Evolutionary conservation across 306 rosid species (phyloP).

Genomic region (Begonia fuchsioides): DNA sequence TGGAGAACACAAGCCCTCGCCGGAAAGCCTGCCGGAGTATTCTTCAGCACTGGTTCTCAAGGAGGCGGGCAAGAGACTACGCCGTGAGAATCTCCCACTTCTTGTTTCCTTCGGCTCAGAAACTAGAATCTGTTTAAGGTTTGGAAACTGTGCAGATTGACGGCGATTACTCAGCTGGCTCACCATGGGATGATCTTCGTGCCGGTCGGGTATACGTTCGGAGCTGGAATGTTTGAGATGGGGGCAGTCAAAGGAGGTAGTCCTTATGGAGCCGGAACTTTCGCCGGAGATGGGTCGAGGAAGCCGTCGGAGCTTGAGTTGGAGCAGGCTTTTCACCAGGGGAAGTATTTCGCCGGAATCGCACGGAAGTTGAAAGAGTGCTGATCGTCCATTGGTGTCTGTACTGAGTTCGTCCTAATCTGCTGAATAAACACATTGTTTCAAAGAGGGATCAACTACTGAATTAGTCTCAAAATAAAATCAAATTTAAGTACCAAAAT

Average conservation of each 20-base stretch:
- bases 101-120: neutral
- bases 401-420: no score
- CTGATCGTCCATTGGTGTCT: no score
- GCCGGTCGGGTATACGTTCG: constrained; percentile 79
- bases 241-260: constrained; percentile 73
- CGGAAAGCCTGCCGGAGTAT: constrained; percentile 87
- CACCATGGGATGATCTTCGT: constrained; percentile 92
- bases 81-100: constrained; percentile 35
- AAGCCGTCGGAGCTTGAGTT: constrained; percentile 76
- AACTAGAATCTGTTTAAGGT: neutral
- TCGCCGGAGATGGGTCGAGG: constrained; percentile 72
- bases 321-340: constrained; percentile 88
- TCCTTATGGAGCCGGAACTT: constrained; percentile 88
- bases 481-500: no score
- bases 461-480: no score
- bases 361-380: constrained; percentile 74
- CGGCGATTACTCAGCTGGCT: constrained; percentile 86
- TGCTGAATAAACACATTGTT: no score
- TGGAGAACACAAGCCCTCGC: constrained; percentile 73
- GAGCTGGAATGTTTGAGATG: constrained; percentile 94
- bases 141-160: constrained; percentile 45
- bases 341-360: constrained; percentile 64
- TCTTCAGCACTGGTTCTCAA: constrained; percentile 75
- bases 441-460: no score
- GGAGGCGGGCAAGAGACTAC: constrained; percentile 93